phyloP scores from a whole-genome alignment of 176 grass and related monocot genomes.

The Bonia amplexicaulis region DNA sequence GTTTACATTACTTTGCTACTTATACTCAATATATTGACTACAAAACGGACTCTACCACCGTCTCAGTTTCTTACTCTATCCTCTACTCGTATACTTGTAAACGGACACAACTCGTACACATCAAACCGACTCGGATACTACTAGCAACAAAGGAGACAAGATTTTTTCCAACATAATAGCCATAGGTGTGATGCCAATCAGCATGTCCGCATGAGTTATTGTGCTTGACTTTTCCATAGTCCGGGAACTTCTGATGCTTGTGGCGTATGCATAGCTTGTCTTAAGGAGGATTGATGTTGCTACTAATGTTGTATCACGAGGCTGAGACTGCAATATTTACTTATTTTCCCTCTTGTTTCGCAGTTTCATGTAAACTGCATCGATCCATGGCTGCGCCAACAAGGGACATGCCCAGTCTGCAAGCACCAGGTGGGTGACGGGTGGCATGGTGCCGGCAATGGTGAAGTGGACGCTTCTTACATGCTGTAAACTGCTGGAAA shows the following conservation, averaged over 20 bases:
- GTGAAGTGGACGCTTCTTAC: conserved; percentile 53
- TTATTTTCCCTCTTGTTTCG: not conserved
- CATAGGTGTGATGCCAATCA: not conserved
- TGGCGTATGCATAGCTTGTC: not conserved
- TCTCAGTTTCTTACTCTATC: too few relatives aligned
- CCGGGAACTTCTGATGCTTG: not conserved
- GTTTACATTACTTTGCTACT: too few relatives aligned
- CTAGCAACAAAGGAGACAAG: too few relatives aligned
- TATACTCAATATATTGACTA: too few relatives aligned
- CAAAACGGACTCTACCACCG: too few relatives aligned
- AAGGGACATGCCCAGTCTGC: conserved; percentile 94
- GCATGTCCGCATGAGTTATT: not conserved
- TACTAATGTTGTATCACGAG: not conserved
- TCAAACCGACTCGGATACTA: too few relatives aligned
- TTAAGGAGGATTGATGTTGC: not conserved
- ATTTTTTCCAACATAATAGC: not conserved
- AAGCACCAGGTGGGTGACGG: conserved; percentile 64
- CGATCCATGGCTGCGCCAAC: conserved; percentile 93
- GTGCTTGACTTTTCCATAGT: not conserved
- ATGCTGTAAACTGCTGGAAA: conserved; percentile 51
- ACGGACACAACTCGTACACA: too few relatives aligned
- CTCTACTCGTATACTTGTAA: too few relatives aligned
- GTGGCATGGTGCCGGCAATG: conserved; percentile 33
- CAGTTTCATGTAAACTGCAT: conserved; percentile 93
- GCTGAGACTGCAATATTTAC: not conserved